Conservation (phyloP, 2,329 filamentous ascomycete genomes). For the Penicillium sp. region DNA sequence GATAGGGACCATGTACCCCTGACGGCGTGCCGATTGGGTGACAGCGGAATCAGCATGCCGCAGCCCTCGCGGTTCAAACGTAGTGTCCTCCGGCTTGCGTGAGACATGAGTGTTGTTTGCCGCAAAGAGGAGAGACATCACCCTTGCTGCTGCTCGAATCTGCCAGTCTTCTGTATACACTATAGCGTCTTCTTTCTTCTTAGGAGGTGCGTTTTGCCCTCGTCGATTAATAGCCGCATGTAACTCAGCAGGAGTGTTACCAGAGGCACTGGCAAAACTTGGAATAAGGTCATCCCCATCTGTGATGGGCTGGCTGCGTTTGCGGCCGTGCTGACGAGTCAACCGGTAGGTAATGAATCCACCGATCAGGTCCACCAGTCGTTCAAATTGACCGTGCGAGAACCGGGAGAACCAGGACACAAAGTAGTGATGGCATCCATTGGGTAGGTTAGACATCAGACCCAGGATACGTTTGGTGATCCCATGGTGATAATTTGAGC, state of each 20-base stretch:
- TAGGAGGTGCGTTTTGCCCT: slow-evolving; percentile 51
- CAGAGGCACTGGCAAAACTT: slow-evolving; percentile 61
- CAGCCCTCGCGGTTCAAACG: slow-evolving; percentile 29
- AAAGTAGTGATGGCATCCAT: slow-evolving; percentile 69
- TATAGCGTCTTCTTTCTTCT: slow-evolving; percentile 48
- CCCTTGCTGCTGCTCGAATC: slow-evolving; percentile 70
- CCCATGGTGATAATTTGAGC: slow-evolving; percentile 66
- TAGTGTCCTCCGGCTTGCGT: slow-evolving; percentile 35
- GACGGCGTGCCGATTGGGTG: slow-evolving; percentile 43
- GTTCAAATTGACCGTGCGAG: slow-evolving; percentile 62
- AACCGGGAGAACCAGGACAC: slow-evolving; percentile 73
- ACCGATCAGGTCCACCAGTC: slow-evolving; percentile 68
- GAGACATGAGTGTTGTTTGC: slow-evolving; percentile 61
- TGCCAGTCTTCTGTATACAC: slow-evolving; percentile 85
- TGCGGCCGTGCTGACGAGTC: slow-evolving; percentile 64
- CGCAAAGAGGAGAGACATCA: slow-evolving; percentile 74
- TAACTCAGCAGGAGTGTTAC: slow-evolving; percentile 61
- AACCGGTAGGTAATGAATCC: slow-evolving; percentile 79
- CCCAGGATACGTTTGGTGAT: slow-evolving; percentile 82
- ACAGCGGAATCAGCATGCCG: slow-evolving; percentile 37
- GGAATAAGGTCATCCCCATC: slow-evolving; percentile 58
- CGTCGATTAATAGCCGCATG: slow-evolving; percentile 66
- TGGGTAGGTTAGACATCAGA: slow-evolving; percentile 68
- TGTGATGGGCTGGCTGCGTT: slow-evolving; percentile 55
- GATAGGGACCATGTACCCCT: slow-evolving; percentile 67